Base-by-base conservation (phyloP, 208 protist genomes). In the Acanthamoeba comandoni region DNA sequence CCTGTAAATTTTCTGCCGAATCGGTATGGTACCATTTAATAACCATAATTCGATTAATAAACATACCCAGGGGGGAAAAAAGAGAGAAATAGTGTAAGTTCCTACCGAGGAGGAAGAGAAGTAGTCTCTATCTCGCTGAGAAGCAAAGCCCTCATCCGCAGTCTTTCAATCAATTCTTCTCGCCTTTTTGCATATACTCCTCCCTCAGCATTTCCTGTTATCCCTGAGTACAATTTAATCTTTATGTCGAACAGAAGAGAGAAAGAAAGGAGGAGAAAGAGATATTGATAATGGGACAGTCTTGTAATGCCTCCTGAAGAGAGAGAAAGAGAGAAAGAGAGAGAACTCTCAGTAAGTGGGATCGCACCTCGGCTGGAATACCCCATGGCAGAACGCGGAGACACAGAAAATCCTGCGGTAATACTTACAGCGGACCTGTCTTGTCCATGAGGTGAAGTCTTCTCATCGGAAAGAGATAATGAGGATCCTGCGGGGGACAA, bases 101-200 rank as follows among this genome's bases (percentile, higher is more conserved):
- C 8, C 5, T 2, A 22, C 17, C 0, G 19, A 8, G 65, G 65
- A 11, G 24, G 19, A 12, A 43, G 65, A 22, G 24, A 26, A 5
- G 24, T 9, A 39, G 11, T 9, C 67, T 77, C 69, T 49, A 77
- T 43, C n/a, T 77, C 69, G 39, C 69, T 77, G 43, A 77, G 17
- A 3, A 12, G 22, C 9, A 77, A 77, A 1, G 69, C 69, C 24
- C 69, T 15, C 69, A 57, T 77, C 9, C 69, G 24, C 24, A 77
- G 69, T 58, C 69, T 77, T 13, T 2, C 0, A 9, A 1, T 26
- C 4, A 26, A 67, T 26, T 7, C 31, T 7, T 9, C 13, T 26
- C 24, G 4, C 31, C 22, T 4, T 77, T 77, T 12, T 52, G 69
- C 35, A 77, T 26, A 7, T 35, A 35, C 69, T 57, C 69, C 29